phyloP scores from a whole-genome alignment of 2,329 filamentous ascomycete species.

The Alternaria infectoria region DNA sequence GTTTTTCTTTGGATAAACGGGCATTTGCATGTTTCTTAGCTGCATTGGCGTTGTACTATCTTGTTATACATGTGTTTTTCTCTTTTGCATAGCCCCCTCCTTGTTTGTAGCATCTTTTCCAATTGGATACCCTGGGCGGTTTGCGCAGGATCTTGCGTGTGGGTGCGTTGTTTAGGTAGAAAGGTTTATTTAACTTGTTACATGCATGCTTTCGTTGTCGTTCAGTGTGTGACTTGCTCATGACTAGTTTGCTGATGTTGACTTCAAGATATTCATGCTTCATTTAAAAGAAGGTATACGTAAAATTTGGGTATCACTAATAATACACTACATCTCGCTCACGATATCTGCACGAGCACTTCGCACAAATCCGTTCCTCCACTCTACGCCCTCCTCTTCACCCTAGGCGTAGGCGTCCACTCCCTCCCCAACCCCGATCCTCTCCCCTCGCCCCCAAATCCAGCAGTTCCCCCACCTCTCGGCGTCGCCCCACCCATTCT shows the following conservation, averaged over 20 bases:
- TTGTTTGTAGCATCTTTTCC: not conserved
- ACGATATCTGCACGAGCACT: constrained; percentile 33
- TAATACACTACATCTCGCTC: not conserved
- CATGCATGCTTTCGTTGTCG: not conserved
- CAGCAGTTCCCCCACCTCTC: constrained; percentile 17
- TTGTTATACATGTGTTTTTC: not conserved
- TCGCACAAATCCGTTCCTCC: constrained; percentile 17
- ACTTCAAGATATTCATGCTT: not conserved
- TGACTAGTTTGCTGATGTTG: too few species aligned
- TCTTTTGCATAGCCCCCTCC: not conserved
- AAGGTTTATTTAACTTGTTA: not conserved
- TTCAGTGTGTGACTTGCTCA: not conserved
- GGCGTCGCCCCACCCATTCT: constrained; percentile 47
- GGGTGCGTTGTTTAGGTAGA: not conserved
- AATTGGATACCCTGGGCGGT: not conserved
- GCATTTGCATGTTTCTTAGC: not conserved
- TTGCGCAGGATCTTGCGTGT: not conserved
- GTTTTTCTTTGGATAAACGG: not conserved
- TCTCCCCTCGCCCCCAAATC: constrained; percentile 21
- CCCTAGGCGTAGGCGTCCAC: constrained; percentile 42
- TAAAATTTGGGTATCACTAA: not conserved
- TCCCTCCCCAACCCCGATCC: constrained; percentile 18
- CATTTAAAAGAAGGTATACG: not conserved
- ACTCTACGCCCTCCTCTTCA: constrained; percentile 3
- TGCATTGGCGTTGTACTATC: not conserved